phyloP scores from a whole-genome alignment of 257 asterid genomes.

The Capsicum chinense region DNA sequence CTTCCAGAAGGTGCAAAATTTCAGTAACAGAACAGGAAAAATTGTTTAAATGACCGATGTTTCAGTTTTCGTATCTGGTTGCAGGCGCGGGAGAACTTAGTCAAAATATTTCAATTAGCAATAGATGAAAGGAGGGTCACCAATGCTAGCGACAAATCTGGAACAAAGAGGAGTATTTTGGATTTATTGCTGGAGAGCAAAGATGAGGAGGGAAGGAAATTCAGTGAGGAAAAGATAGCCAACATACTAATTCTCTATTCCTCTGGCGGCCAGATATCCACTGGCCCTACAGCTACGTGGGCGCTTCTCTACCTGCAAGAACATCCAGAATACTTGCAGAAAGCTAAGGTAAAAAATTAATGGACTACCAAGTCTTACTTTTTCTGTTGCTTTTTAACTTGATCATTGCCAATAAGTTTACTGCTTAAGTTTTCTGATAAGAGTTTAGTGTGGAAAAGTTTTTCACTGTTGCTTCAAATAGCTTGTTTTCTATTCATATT shows the following conservation, averaged over 20 bases:
- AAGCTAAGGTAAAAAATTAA: slow-evolving; percentile 6
- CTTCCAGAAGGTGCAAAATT: background rate
- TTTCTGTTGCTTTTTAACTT: background rate
- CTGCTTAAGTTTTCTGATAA: background rate
- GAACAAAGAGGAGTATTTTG: slow-evolving; percentile 13
- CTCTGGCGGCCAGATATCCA: slow-evolving; percentile 11
- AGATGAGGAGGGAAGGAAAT: slow-evolving; percentile 24
- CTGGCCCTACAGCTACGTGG: slow-evolving; percentile 20
- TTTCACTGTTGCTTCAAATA: background rate
- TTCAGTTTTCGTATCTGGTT: background rate
- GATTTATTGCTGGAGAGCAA: slow-evolving; percentile 15
- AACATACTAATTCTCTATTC: slow-evolving; percentile 25
- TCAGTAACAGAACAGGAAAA: background rate
- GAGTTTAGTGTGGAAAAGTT: background rate
- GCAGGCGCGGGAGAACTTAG: slow-evolving; percentile 27
- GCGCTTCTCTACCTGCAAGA: slow-evolving; percentile 11
- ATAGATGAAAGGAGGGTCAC: slow-evolving; percentile 6
- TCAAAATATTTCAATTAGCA: background rate
- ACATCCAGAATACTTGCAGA: slow-evolving; percentile 15
- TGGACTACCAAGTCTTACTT: background rate
- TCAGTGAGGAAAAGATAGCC: slow-evolving; percentile 25
- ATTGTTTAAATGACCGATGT: background rate
- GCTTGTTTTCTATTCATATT: background rate
- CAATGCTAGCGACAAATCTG: background rate
- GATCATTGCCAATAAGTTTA: background rate